Percentiles rank a stretch among this genome's conserved stretches.
Evolutionary conservation across 2,329 filamentous ascomycete species (phyloP).

Genomic region (Aspergillus aculeatinus): DNA sequence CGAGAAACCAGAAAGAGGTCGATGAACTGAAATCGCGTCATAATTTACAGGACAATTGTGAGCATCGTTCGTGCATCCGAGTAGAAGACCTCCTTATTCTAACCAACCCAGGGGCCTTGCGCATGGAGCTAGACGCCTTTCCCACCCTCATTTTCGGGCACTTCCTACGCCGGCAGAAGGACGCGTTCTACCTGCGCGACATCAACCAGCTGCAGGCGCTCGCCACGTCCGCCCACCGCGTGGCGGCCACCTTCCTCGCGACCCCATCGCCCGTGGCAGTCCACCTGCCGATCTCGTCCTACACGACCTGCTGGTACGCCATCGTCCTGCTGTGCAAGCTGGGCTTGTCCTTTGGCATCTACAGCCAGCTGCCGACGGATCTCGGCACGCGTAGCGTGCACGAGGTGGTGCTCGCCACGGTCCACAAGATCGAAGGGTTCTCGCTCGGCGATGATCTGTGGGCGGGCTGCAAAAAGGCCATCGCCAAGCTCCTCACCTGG

Average conservation of each 20-base stretch:
- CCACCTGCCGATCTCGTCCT: conserved; percentile 9
- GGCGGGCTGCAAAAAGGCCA: neutral
- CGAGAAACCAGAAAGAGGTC: neutral
- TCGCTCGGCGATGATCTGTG: conserved; percentile 9
- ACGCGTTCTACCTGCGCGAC: conserved; percentile 5
- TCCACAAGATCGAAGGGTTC: neutral
- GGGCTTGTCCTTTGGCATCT: conserved; percentile 8
- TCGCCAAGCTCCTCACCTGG: conserved; percentile 10
- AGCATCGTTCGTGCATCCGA: neutral
- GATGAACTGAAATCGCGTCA: neutral
- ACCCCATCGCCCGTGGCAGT: neutral
- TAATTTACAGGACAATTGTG: conserved; percentile 1
- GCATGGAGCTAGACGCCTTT: conserved; percentile 5
- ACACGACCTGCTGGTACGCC: conserved; percentile 13
- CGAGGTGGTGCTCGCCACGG: neutral
- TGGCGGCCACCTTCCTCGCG: conserved; percentile 3
- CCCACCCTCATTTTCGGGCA: conserved; percentile 11
- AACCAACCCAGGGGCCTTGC: neutral
- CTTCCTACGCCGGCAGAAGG: neutral
- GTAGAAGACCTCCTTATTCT: too few relatives aligned
- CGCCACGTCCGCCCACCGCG: conserved; percentile 1
- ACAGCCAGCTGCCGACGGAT: neutral
- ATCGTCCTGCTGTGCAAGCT: conserved; percentile 11
- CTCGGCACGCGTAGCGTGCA: conserved; percentile 4
- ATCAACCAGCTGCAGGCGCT: conserved; percentile 1